Evolutionary conservation across 2,329 filamentous ascomycete genomes (phyloP).

Genomic region (Fusarium virguliforme): DNA sequence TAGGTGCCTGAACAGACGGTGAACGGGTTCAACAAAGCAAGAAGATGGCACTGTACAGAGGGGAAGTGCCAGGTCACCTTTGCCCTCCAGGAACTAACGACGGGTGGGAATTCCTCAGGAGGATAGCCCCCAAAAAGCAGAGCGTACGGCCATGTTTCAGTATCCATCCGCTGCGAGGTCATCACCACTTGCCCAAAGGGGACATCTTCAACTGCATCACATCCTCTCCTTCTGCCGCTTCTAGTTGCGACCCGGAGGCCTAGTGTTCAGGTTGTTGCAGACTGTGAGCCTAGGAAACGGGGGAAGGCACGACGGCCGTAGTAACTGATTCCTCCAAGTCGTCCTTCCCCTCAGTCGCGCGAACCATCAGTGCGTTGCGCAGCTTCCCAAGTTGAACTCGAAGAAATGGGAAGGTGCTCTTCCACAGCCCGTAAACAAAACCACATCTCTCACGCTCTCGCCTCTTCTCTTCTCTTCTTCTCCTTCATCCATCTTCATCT

Average conservation of each 20-base stretch:
- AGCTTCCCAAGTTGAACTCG: conserved; percentile 19
- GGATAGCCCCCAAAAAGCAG: not conserved
- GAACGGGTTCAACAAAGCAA: conserved; percentile 4
- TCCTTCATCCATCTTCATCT: conserved; percentile 26
- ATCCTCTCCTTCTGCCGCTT: not conserved
- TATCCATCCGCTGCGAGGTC: not conserved
- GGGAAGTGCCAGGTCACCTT: not conserved
- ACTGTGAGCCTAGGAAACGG: not conserved
- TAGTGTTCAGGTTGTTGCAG: not conserved
- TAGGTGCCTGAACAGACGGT: not conserved
- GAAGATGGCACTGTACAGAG: not conserved
- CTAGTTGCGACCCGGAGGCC: too few species aligned
- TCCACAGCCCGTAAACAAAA: conserved; percentile 17
- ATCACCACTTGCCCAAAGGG: conserved; percentile 18
- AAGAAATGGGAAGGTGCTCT: conserved; percentile 20
- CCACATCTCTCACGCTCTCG: not conserved
- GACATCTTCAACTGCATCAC: not conserved
- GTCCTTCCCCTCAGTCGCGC: conserved; percentile 1
- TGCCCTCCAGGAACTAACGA: not conserved
- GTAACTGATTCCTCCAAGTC: not conserved
- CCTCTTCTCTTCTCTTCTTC: conserved; percentile 18
- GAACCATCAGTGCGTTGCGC: not conserved
- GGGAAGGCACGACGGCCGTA: not conserved
- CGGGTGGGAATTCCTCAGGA: not conserved
- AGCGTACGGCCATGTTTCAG: not conserved